These are phyloP conservation scores for Mucor plumbeus DNA, from an alignment of 371 early-diverging fungal genomes.

Conservation along the genomic window DNA sequence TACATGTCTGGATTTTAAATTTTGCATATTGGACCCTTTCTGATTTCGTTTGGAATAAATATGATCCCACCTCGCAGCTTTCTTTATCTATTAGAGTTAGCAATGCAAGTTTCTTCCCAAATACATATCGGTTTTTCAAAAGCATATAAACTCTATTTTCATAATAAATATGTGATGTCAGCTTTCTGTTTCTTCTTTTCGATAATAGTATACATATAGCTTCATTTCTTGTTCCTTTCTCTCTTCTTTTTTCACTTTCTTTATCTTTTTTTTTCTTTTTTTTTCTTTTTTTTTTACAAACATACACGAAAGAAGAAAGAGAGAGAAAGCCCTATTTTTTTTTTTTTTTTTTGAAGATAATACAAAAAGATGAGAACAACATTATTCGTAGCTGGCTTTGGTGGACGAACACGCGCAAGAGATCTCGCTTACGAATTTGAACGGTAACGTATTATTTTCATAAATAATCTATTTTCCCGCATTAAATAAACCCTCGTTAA, in stretches of 20 bases:
- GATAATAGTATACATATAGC: background rate
- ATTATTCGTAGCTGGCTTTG: constrained; percentile 79
- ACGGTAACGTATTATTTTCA: constrained; percentile 51
- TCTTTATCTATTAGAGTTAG: background rate
- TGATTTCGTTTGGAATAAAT: background rate
- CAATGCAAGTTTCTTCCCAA: constrained; percentile 1
- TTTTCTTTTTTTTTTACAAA: background rate
- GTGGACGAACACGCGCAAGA: constrained; percentile 70
- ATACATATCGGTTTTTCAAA: background rate
- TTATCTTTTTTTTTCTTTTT: background rate
- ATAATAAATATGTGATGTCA: constrained; percentile 13
- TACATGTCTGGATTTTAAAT: background rate
- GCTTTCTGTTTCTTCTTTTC: constrained; percentile 3
- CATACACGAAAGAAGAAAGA: background rate
- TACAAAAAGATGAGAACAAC: constrained; percentile 50
- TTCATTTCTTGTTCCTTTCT: constrained; percentile 9
- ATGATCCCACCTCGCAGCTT: background rate
- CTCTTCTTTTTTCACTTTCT: constrained; percentile 10
- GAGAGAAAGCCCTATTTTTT: background rate
- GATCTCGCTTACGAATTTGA: constrained; percentile 88
- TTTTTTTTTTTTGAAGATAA: background rate
- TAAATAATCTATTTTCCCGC: background rate
- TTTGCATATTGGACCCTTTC: constrained; percentile 3
- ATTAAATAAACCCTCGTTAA: background rate
- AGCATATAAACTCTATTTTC: constrained; percentile 2